Conservation (phyloP, 2,329 filamentous ascomycete species). For the Aschersonia sp. region DNA sequence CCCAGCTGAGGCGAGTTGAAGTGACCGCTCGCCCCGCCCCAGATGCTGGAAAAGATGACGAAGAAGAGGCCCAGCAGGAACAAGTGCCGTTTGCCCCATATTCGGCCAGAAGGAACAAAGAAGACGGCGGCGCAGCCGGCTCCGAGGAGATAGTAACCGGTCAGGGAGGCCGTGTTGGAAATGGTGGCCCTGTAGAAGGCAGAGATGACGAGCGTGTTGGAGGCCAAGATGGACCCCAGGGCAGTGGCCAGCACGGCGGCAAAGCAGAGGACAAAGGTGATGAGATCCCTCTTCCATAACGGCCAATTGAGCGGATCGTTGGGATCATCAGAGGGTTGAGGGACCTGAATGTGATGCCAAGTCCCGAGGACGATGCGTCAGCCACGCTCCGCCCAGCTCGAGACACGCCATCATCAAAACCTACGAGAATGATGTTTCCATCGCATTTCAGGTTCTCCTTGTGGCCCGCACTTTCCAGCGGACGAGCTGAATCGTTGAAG, state of each 20-base stretch:
- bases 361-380: background rate
- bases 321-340: conserved; percentile 81
- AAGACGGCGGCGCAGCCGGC: conserved; percentile 70
- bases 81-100: conserved; percentile 86
- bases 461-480: conserved; percentile 24
- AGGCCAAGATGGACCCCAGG: conserved; percentile 74
- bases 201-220: conserved; percentile 69
- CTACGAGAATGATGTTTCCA: conserved; percentile 61
- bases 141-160: conserved; percentile 76
- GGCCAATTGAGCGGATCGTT: conserved; percentile 85
- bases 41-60: conserved; percentile 59
- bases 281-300: conserved; percentile 69
- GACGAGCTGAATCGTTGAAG: conserved; percentile 41
- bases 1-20: conserved; percentile 1
- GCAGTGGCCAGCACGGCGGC: conserved; percentile 73
- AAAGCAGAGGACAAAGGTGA: conserved; percentile 65
- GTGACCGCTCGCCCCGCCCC: conserved; percentile 56
- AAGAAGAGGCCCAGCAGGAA: conserved; percentile 68
- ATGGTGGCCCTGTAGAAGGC: conserved; percentile 52
- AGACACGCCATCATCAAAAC: conserved; percentile 2
- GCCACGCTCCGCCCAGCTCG: background rate
- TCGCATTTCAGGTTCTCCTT: conserved; percentile 55
- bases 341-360: conserved; percentile 27
- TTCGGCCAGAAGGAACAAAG: conserved; percentile 73
- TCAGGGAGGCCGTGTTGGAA: conserved; percentile 66